A percentile compares a stretch with the other conserved stretches of the same genome.
These are phyloP conservation scores for Aspergillus sp. DNA, from an alignment of 2,329 filamentous ascomycete genomes.

Conservation along the genomic window DNA sequence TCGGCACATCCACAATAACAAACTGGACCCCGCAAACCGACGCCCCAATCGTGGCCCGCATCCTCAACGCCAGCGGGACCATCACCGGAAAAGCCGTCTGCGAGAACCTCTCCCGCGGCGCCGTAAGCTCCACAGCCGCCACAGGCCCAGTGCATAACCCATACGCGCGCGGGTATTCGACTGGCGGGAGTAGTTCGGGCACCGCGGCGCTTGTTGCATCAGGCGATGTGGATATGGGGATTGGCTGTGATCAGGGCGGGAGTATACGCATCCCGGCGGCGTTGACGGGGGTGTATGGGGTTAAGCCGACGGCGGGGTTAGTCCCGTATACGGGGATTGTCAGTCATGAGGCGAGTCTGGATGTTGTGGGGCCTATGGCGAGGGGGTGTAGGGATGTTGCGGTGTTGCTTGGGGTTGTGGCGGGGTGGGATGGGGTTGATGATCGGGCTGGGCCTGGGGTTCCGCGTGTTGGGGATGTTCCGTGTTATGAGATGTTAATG, in stretches of 20 bases:
- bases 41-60: conserved; percentile 43
- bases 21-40: conserved; percentile 26
- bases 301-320: not conserved
- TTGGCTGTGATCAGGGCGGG: not conserved
- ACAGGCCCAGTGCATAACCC: conserved; percentile 51
- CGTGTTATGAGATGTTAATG: too few relatives aligned
- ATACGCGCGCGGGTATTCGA: conserved; percentile 30
- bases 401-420: too few relatives aligned
- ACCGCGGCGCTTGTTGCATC: conserved; percentile 41
- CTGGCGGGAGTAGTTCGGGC: conserved; percentile 51
- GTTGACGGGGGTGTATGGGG: not conserved
- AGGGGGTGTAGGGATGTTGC: conserved; percentile 19
- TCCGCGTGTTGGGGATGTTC: too few relatives aligned
- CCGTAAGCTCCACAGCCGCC: conserved; percentile 45
- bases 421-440: too few relatives aligned
- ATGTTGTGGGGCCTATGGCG: not conserved
- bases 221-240: not conserved
- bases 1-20: conserved; percentile 30
- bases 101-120: conserved; percentile 49
- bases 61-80: conserved; percentile 23
- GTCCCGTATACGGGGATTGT: not conserved
- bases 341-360: not conserved
- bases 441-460: too few relatives aligned
- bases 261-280: not conserved
- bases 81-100: conserved; percentile 49